phyloP scores from a whole-genome alignment of 192 early-diverging fungal genomes.

The Linnemannia schmuckeri region DNA sequence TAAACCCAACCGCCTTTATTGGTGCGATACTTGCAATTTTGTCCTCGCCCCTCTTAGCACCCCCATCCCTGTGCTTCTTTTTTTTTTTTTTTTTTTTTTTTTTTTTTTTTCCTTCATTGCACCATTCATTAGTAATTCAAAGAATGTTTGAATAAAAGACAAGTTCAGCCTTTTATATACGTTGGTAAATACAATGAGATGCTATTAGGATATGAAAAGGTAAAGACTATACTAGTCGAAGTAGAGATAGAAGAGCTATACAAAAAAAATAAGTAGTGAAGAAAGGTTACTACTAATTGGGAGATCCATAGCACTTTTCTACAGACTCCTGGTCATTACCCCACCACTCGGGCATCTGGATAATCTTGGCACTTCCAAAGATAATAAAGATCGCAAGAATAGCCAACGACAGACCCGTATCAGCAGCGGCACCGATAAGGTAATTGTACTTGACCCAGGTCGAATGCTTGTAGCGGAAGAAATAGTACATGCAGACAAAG shows the following conservation, averaged over 20 bases:
- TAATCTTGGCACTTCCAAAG: constrained; percentile 53
- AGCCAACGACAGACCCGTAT: constrained; percentile 50
- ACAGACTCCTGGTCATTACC: constrained; percentile 43
- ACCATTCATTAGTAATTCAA: no score
- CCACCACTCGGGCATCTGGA: constrained; percentile 52
- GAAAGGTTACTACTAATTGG: not conserved
- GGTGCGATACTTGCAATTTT: no score
- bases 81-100: no score
- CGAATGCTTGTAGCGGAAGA: constrained; percentile 57
- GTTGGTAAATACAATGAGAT: not conserved
- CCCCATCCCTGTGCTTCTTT: no score
- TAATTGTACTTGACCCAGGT: constrained; percentile 63
- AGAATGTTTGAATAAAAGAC: no score
- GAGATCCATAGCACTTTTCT: constrained; percentile 51
- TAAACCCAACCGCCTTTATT: no score
- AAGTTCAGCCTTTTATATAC: not conserved
- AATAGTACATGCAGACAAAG: constrained; percentile 60
- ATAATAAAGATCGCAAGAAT: constrained; percentile 49
- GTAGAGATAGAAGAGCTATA: not conserved
- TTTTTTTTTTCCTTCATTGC: no score
- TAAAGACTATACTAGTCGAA: constrained; percentile 4
- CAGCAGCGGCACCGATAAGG: constrained; percentile 50
- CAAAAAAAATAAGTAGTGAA: not conserved
- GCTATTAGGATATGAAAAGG: constrained; percentile 1
- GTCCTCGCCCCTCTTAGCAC: no score